Evolutionary conservation across 139 green algal species (phyloP).

Genomic region (Chlorella ohadii): DNA sequence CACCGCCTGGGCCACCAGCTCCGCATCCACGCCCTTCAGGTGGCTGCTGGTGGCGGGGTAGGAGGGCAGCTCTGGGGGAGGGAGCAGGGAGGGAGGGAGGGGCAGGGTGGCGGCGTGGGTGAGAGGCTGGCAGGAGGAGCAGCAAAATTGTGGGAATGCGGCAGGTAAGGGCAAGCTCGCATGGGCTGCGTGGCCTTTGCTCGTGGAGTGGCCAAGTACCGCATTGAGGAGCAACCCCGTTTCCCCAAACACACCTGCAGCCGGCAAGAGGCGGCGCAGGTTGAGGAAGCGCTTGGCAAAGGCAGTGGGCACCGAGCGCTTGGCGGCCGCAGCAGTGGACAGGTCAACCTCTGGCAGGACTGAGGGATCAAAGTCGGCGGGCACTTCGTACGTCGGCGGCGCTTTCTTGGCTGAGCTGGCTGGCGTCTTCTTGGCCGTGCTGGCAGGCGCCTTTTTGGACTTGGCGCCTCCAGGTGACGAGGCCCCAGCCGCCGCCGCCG

Average conservation of each 20-base stretch:
- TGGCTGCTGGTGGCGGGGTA: slow-evolving; percentile 1
- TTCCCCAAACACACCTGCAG: neutral
- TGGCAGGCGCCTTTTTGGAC: neutral
- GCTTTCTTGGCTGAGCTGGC: neutral
- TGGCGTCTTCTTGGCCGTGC: neutral
- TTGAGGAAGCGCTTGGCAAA: slow-evolving; percentile 23
- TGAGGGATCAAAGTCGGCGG: neutral
- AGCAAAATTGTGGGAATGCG: too few relatives aligned
- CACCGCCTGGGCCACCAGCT: neutral
- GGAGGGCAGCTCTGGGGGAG: slow-evolving; percentile 16
- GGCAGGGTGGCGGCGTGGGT: too few relatives aligned
- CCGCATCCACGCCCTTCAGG: slow-evolving; percentile 11
- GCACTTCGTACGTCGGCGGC: neutral
- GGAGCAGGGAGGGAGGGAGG: neutral
- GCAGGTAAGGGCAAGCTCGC: too few relatives aligned
- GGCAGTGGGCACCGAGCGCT: neutral
- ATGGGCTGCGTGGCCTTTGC: too few relatives aligned
- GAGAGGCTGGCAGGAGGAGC: too few relatives aligned
- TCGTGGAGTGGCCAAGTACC: too few relatives aligned
- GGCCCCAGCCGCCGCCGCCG: neutral
- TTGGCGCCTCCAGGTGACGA: neutral
- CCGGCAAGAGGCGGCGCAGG: slow-evolving; percentile 5
- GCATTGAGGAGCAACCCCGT: neutral
- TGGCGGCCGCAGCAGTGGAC: neutral
- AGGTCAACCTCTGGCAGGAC: slow-evolving; percentile 6